Evolutionary conservation across 2,329 filamentous ascomycete genomes (phyloP).

Genomic region (Penicillium brasilianum): DNA sequence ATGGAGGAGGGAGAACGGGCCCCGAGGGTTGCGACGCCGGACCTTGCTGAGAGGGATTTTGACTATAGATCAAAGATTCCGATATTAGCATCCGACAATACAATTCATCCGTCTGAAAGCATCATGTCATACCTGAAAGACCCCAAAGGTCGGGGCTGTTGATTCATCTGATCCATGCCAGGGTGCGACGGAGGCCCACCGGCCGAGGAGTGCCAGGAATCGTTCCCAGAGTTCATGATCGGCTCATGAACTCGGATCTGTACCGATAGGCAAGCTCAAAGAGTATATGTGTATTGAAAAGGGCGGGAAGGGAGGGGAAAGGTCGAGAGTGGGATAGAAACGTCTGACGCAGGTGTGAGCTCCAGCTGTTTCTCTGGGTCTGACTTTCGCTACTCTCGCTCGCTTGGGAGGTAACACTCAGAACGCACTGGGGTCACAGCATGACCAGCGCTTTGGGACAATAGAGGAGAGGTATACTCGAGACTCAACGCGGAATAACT

Average conservation of each 20-base stretch:
- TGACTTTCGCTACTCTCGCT: slow-evolving; percentile 13
- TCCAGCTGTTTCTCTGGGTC: slow-evolving; percentile 26
- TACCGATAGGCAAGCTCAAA: slow-evolving; percentile 1
- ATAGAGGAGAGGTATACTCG: slow-evolving; percentile 6
- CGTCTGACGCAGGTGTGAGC: slow-evolving; percentile 23
- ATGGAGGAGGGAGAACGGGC: slow-evolving; percentile 47
- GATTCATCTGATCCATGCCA: slow-evolving; percentile 50
- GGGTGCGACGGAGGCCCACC: slow-evolving; percentile 49
- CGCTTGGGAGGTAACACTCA: slow-evolving; percentile 24
- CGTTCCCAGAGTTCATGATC: slow-evolving; percentile 51
- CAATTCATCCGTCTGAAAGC: not conserved
- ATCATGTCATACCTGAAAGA: slow-evolving; percentile 48
- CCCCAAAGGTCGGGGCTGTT: slow-evolving; percentile 49
- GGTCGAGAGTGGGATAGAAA: slow-evolving; percentile 24
- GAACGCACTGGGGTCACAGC: slow-evolving; percentile 30
- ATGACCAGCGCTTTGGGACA: slow-evolving; percentile 24
- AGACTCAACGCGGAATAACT: slow-evolving; percentile 11
- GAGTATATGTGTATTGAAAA: slow-evolving; percentile 5
- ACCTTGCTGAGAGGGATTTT: slow-evolving; percentile 47
- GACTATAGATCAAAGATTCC: slow-evolving; percentile 30
- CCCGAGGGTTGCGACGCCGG: slow-evolving; percentile 45
- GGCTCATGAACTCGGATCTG: slow-evolving; percentile 28
- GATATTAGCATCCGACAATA: slow-evolving; percentile 18
- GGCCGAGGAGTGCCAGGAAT: slow-evolving; percentile 48
- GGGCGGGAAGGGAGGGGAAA: slow-evolving; percentile 16